Evolutionary conservation across 2,329 filamentous ascomycete species (phyloP).

Genomic region (Paracoccidioides lutzii): DNA sequence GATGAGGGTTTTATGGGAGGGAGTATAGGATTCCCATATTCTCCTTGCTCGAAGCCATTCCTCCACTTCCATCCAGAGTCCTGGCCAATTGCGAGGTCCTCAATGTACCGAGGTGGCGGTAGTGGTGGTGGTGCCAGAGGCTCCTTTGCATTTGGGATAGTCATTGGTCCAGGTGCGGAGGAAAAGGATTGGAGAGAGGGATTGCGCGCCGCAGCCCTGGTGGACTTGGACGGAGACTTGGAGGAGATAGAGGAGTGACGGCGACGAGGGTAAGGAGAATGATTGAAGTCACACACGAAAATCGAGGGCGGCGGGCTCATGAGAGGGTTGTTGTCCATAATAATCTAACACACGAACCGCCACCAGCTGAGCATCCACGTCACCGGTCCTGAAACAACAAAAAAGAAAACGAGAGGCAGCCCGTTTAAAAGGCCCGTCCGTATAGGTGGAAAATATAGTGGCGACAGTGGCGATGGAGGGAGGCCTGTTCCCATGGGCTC

Average conservation of each 20-base stretch:
- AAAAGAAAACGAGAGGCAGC: constrained; percentile 4
- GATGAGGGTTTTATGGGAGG: constrained; percentile 38
- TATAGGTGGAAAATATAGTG: constrained; percentile 3
- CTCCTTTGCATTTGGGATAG: constrained; percentile 46
- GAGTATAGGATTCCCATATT: constrained; percentile 31
- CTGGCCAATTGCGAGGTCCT: constrained; percentile 42
- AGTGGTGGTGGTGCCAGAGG: constrained; percentile 46
- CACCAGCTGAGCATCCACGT: constrained; percentile 11
- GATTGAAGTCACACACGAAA: constrained; percentile 28
- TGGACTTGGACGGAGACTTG: no score
- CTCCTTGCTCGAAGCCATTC: constrained; percentile 36
- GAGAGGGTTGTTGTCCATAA: constrained; percentile 34
- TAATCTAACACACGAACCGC: constrained; percentile 17
- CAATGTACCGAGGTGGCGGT: constrained; percentile 49
- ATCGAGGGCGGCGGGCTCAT: constrained; percentile 29
- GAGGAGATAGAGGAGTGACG: constrained; percentile 21
- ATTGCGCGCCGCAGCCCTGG: constrained; percentile 24
- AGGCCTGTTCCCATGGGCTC: constrained; percentile 5
- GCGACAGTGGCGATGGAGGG: constrained; percentile 10
- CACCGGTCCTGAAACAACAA: constrained; percentile 5
- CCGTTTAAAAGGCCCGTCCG: not conserved
- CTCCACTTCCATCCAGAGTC: constrained; percentile 53
- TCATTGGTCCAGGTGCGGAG: constrained; percentile 44
- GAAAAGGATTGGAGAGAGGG: constrained; percentile 30
- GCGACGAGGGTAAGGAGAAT: constrained; percentile 13